Evolutionary conservation across 2,329 filamentous ascomycete species (phyloP).

Genomic region (Hypoxylon rubiginosum): DNA sequence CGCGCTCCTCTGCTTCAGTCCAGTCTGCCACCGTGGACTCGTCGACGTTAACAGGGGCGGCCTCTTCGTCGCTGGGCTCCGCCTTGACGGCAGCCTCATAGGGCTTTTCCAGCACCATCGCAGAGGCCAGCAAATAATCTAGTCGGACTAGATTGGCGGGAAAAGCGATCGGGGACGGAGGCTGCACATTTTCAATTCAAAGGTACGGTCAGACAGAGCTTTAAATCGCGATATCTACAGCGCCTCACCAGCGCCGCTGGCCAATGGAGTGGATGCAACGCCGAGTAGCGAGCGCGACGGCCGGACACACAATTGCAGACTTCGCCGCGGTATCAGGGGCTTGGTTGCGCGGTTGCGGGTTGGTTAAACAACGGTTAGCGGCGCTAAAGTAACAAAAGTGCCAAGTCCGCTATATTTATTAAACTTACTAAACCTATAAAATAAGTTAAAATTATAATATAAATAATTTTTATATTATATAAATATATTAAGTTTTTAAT

Average conservation of each 20-base stretch:
- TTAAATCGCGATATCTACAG: constrained; percentile 21
- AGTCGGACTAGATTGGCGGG: not conserved
- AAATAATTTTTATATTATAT: too few species aligned
- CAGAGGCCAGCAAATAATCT: not conserved
- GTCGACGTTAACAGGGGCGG: constrained; percentile 37
- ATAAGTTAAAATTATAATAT: too few species aligned
- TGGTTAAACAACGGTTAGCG: too few species aligned
- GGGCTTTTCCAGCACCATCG: constrained; percentile 18
- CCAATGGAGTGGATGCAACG: constrained; percentile 17
- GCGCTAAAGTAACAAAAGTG: too few species aligned
- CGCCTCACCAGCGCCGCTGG: not conserved
- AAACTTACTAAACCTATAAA: too few species aligned
- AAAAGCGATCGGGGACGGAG: not conserved
- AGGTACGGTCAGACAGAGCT: not conserved
- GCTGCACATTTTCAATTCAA: constrained; percentile 2
- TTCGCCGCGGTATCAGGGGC: constrained; percentile 9
- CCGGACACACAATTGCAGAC: constrained; percentile 7
- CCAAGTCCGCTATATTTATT: too few species aligned
- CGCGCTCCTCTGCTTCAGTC: constrained; percentile 49
- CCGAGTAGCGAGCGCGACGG: constrained; percentile 23
- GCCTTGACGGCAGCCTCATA: constrained; percentile 18
- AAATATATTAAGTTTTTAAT: too few species aligned
- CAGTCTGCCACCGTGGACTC: constrained; percentile 44
- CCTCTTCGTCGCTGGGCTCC: constrained; percentile 26
- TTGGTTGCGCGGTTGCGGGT: constrained; percentile 21